phyloP scores from a whole-genome alignment of 129 eudicot genomes.

The Centrapalus pauciflorus region DNA sequence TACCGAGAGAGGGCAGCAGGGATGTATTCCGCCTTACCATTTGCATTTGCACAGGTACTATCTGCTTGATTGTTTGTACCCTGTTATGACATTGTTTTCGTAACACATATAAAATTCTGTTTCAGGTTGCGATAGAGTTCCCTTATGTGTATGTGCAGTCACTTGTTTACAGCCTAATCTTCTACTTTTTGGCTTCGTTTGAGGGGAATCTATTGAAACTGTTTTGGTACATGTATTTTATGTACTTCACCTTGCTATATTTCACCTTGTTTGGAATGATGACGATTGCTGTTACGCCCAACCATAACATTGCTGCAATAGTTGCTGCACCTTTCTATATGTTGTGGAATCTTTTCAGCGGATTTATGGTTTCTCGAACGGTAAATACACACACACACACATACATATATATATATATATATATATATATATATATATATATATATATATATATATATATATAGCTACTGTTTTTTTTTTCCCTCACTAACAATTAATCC shows the following conservation, averaged over 20 bases:
- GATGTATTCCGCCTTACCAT: conserved; percentile 88
- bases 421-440: too few species aligned
- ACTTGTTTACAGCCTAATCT: conserved; percentile 58
- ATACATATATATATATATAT: too few species aligned
- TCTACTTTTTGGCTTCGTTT: conserved; percentile 77
- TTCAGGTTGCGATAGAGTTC: conserved; percentile 77
- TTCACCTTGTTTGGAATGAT: conserved; percentile 94
- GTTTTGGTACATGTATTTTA: conserved; percentile 71
- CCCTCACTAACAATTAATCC: neutral
- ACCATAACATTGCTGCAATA: conserved; percentile 78
- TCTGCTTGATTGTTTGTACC: neutral
- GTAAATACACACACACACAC: conserved; percentile 31
- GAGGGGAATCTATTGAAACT: conserved; percentile 58
- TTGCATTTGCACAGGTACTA: conserved; percentile 83
- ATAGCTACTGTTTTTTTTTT: too few species aligned
- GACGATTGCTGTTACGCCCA: conserved; percentile 78
- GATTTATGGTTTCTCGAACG: conserved; percentile 76
- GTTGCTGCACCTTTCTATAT: conserved; percentile 84
- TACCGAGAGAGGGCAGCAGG: conserved; percentile 89
- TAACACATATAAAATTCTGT: conserved; percentile 4
- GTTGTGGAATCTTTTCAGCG: conserved; percentile 96
- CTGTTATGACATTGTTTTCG: neutral
- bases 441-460: too few species aligned
- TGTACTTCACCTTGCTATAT: conserved; percentile 79
- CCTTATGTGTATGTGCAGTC: conserved; percentile 80